Conservation (phyloP, 768 basidiomycete species). For the Psilocybe cubensis region DNA sequence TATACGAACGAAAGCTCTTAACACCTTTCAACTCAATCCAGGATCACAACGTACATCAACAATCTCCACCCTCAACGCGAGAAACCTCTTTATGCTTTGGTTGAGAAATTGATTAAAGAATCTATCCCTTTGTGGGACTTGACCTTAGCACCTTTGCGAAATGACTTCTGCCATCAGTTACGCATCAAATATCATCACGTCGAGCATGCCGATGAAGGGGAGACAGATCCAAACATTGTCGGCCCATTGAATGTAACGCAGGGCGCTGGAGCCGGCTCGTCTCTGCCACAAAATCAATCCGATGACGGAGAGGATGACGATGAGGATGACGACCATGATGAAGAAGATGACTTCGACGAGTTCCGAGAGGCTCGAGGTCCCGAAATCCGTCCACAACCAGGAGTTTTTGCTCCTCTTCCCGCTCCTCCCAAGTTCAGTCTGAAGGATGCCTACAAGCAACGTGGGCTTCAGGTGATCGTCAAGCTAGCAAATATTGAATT, state of each 20-base stretch:
- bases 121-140: slow-evolving; percentile 38
- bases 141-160: slow-evolving; percentile 21
- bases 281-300: background rate
- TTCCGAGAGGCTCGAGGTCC: slow-evolving; percentile 18
- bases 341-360: slow-evolving; percentile 14
- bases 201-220: slow-evolving; percentile 9
- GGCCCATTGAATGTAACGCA: background rate
- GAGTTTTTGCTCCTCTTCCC: slow-evolving; percentile 5
- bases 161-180: background rate
- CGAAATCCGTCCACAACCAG: slow-evolving; percentile 27
- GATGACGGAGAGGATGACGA: background rate
- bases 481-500: slow-evolving; percentile 33
- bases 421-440: slow-evolving; percentile 13
- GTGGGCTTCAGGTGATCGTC: slow-evolving; percentile 27
- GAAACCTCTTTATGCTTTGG: slow-evolving; percentile 26
- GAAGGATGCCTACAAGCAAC: slow-evolving; percentile 10
- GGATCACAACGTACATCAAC: slow-evolving; percentile 45
- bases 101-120: slow-evolving; percentile 28
- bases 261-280: no score
- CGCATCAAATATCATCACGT: slow-evolving; percentile 21
- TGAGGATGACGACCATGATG: background rate
- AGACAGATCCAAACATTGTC: background rate
- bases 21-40: slow-evolving; percentile 2
- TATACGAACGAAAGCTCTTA: no score
- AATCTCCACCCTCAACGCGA: slow-evolving; percentile 38